phyloP scores from a whole-genome alignment of 768 basidiomycete genomes.

The Boletus vinaceobasis region DNA sequence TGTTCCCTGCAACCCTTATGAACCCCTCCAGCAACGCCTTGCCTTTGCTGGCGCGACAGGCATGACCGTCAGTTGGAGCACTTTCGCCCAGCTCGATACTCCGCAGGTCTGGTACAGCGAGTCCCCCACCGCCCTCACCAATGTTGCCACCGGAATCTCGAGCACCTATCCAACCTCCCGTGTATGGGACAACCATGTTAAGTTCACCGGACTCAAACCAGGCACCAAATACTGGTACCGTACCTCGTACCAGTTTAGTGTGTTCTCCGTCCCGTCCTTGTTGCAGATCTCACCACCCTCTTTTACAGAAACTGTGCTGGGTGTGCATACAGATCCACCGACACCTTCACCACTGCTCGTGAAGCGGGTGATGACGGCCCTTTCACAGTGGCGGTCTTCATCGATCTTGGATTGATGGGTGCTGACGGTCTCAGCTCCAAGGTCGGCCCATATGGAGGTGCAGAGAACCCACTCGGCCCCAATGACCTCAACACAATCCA shows the following conservation, averaged over 20 bases:
- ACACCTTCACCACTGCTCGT: constrained; percentile 26
- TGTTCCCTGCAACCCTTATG: constrained; percentile 27
- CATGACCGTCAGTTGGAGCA: constrained; percentile 29
- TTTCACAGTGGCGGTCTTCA: constrained; percentile 24
- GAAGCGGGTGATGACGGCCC: constrained; percentile 15
- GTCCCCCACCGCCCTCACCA: constrained; percentile 16
- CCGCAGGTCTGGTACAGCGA: constrained; percentile 27
- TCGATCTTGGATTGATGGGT: constrained; percentile 29
- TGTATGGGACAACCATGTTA: constrained; percentile 30
- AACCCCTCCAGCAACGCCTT: constrained; percentile 26
- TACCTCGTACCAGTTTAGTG: constrained; percentile 23
- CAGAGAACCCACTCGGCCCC: constrained; percentile 23
- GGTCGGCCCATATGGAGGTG: constrained; percentile 23
- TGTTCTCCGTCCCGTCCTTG: neutral
- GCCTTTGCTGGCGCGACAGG: constrained; percentile 25
- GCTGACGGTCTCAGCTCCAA: constrained; percentile 28
- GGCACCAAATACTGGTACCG: constrained; percentile 29
- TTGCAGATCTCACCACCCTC: neutral
- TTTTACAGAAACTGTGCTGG: constrained; percentile 23
- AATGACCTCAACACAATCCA: constrained; percentile 28
- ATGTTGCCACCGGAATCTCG: constrained; percentile 18
- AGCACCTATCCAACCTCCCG: constrained; percentile 24
- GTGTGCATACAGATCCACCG: constrained; percentile 23
- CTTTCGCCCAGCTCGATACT: constrained; percentile 15
- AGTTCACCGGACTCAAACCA: constrained; percentile 22